Evolutionary conservation across 176 grass and related monocot genomes (phyloP).

Genomic region (Luzula sylvatica): DNA sequence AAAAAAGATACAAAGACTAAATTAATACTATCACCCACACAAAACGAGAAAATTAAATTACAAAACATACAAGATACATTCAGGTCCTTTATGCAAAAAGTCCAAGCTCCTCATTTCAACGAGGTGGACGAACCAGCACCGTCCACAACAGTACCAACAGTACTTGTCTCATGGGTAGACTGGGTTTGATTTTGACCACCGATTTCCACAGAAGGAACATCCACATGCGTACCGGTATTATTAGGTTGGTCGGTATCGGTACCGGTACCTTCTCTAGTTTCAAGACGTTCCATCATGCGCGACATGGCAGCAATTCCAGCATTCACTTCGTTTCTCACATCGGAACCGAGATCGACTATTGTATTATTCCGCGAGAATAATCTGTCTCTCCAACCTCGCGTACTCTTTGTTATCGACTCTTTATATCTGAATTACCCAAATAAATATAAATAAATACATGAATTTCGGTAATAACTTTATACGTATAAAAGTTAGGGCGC

Average conservation of each 20-base stretch:
- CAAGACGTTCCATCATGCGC: constrained; percentile 58
- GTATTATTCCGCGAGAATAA: constrained; percentile 48
- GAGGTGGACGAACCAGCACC: constrained; percentile 16
- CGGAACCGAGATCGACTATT: constrained; percentile 50
- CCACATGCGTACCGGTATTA: background rate
- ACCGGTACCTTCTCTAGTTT: constrained; percentile 22
- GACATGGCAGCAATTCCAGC: constrained; percentile 53
- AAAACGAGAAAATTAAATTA: no score
- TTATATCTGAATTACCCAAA: constrained; percentile 46
- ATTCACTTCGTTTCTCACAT: constrained; percentile 69
- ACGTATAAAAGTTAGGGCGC: constrained; percentile 9
- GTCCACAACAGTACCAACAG: background rate
- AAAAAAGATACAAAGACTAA: background rate
- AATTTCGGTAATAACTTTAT: background rate
- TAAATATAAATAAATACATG: constrained; percentile 5
- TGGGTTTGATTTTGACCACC: background rate
- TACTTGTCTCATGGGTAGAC: constrained; percentile 18
- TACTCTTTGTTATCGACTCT: constrained; percentile 62
- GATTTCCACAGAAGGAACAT: background rate
- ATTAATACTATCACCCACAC: no score
- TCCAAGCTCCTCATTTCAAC: constrained; percentile 20
- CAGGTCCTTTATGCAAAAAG: constrained; percentile 17
- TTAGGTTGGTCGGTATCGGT: constrained; percentile 15
- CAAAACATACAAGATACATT: background rate
- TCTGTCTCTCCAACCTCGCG: constrained; percentile 63